Evolutionary conservation across 805 yeast genomes (phyloP).

Genomic region (Lachancea dasiensis): DNA sequence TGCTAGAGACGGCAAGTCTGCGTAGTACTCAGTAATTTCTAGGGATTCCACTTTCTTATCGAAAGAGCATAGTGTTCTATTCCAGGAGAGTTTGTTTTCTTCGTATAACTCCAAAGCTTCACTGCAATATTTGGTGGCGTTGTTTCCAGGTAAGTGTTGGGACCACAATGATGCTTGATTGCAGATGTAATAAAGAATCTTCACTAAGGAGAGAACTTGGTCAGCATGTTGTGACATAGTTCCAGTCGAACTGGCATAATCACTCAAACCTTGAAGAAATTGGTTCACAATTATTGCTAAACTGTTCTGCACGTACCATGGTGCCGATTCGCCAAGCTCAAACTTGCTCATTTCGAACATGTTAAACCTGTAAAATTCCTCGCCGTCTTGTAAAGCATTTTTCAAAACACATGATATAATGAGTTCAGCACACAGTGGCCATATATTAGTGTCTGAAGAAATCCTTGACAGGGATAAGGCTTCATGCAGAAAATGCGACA

Average conservation of each 20-base stretch:
- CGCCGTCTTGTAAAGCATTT: slow-evolving; percentile 36
- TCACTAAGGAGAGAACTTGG: slow-evolving; percentile 34
- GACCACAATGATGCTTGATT: slow-evolving; percentile 35
- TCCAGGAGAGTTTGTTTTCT: slow-evolving; percentile 45
- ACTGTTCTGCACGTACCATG: slow-evolving; percentile 46
- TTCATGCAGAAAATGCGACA: slow-evolving; percentile 21
- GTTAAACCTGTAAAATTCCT: slow-evolving; percentile 33
- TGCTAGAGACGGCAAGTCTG: slow-evolving; percentile 61
- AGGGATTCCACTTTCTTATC: slow-evolving; percentile 50
- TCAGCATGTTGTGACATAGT: slow-evolving; percentile 12
- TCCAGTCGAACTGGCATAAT: slow-evolving; percentile 14
- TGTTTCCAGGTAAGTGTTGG: slow-evolving; percentile 16
- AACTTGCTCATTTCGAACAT: slow-evolving; percentile 31
- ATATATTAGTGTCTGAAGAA: slow-evolving; percentile 14
- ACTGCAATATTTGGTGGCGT: slow-evolving; percentile 20
- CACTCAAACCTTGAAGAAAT: slow-evolving; percentile 32
- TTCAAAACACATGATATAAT: slow-evolving; percentile 26
- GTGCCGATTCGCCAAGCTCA: slow-evolving; percentile 28
- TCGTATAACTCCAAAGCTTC: slow-evolving; percentile 30
- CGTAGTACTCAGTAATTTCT: slow-evolving; percentile 55
- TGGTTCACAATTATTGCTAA: slow-evolving; percentile 38
- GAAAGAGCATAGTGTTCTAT: slow-evolving; percentile 45
- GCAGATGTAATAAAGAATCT: slow-evolving; percentile 37
- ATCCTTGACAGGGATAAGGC: slow-evolving; percentile 10
- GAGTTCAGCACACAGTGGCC: slow-evolving; percentile 19